Evolutionary conservation across 2,329 filamentous ascomycete genomes (phyloP), one percentile per base, ranked within the genome.

Genomic region (Penicillium sp.): DNA sequence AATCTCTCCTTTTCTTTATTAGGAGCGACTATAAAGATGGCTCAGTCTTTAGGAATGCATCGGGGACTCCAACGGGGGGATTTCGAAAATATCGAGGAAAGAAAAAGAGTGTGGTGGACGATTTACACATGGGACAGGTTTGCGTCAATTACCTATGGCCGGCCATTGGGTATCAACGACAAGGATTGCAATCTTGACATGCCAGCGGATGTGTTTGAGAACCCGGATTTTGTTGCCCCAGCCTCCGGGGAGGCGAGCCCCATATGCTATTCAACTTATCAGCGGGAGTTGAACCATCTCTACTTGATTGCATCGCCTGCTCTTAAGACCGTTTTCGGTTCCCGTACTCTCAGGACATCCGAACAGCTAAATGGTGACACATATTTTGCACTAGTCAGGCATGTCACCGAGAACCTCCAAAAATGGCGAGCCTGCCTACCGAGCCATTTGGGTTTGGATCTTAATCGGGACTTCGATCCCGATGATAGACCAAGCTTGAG

Each of bases 111-210:
- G 0, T 78, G 75, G 75, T 78, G 75, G 76, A 75, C 75, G 1
- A 72, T 78, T 2, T 78, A 78, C 45, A 77, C 75, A 0, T 77
- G 75, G 74, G 75, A 77, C 43, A 64, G 75, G 62, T 78, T 76
- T 39, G 73, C 73, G 6, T 76, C 75, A 6, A 74, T 77, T 12
- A 75, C 73, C 0, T 78, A 78, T 54, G 76, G 76, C 6, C 61
- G 73, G 6, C 77, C 76, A 7, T 62, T 78, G 27, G 71, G 76
- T 3, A 78, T 78, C 36, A 75, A 77, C 39, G 76, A 78, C 57
- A 73, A 74, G 50, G 75, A 77, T 41, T 78, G 75, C 55, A 66
- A 69, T 53, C 49, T 68, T 21, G 56, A 57, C 35, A 76, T 75
- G 65, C 76, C 75, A 1, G 61, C 62, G 0, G 71, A 76, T 47